These are phyloP conservation scores for Diversispora eburnea DNA, from an alignment of 192 early-diverging fungal genomes.

Conservation along the genomic window DNA sequence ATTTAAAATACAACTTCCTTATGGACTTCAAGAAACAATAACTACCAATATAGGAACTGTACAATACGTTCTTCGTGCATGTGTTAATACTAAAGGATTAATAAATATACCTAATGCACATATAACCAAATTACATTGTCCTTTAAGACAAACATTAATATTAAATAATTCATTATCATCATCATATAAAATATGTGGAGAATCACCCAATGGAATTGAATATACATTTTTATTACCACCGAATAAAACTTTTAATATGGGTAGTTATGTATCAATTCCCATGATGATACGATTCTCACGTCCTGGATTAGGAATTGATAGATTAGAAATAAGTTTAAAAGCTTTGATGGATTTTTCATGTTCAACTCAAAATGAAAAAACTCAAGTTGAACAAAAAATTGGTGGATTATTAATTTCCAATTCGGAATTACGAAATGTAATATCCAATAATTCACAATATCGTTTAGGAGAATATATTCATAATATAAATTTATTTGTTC, in stretches of 20 bases:
- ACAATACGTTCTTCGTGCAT: neutral
- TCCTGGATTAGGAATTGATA: slow-evolving; percentile 14
- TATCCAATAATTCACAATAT: neutral
- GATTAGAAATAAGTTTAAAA: slow-evolving; percentile 17
- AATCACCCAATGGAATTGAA: slow-evolving; percentile 18
- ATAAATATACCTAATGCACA: neutral
- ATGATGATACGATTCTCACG: slow-evolving; percentile 12
- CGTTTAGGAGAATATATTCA: slow-evolving; percentile 18
- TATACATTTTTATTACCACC: slow-evolving; percentile 28
- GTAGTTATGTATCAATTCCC: slow-evolving; percentile 20
- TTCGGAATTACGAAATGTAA: slow-evolving; percentile 12
- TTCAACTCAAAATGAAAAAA: slow-evolving; percentile 7
- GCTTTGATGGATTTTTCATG: slow-evolving; percentile 23
- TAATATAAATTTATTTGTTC: slow-evolving; percentile 24
- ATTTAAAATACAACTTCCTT: slow-evolving; percentile 23
- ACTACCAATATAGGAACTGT: slow-evolving; percentile 10
- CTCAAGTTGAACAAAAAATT: slow-evolving; percentile 1
- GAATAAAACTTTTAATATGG: slow-evolving; percentile 20
- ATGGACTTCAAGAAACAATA: slow-evolving; percentile 21
- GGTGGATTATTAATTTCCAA: neutral
- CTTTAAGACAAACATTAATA: slow-evolving; percentile 1
- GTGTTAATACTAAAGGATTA: neutral
- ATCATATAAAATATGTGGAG: slow-evolving; percentile 19
- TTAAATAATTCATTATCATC: neutral
- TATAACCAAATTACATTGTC: slow-evolving; percentile 6